Evolutionary conservation across 345 rosid species (phyloP), one percentile per base, ranked within the genome.

Genomic region (Pugionium cornutum): DNA sequence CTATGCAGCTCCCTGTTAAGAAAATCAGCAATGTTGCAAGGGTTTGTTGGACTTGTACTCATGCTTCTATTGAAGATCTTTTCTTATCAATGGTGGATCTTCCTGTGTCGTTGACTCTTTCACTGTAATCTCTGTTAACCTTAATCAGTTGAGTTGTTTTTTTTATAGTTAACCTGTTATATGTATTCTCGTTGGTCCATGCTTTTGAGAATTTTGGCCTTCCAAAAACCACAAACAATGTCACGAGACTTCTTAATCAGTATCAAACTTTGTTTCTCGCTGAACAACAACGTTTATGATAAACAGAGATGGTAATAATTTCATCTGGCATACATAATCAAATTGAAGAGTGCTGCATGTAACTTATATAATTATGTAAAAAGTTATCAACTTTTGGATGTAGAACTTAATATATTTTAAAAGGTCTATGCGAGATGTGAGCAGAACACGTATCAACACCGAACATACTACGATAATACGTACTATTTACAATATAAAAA

Each of bases 1-100:
- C 64, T 84, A 83, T 64, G 75, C 85, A 35, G 83, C 92, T 7
- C 89, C 83, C 3, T 87, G 78, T 29, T 83, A 66, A 75, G 66
- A 55, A 41, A 55, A 53, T 69, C 8, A 32, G n/a, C 11, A 47
- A 56, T 58, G 47, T 64, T 36, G 34, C 45, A 26, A 71, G 47
- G 47, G 57, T 54, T 33, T 5, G 44, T 4, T 72, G 18, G 33
- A 37, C 9, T 4, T 31, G 65, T 51, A 39, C 8, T 34, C 1
- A 18, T n/a, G 25, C 51, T 6, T 25, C 26, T 9, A 18, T 36
- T 6, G 9, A 53, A 53, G 28, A 33, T 9, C 33, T 35, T 41
- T 37, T 66, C 53, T 46, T 67, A 9, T 56, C 9, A 28, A 67
- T 26, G 27, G 25, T 55, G 4, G 41, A 9, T 64, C 52, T 52